phyloP scores from a whole-genome alignment of 176 grass and related monocot species.

The Oryza meridionalis region DNA sequence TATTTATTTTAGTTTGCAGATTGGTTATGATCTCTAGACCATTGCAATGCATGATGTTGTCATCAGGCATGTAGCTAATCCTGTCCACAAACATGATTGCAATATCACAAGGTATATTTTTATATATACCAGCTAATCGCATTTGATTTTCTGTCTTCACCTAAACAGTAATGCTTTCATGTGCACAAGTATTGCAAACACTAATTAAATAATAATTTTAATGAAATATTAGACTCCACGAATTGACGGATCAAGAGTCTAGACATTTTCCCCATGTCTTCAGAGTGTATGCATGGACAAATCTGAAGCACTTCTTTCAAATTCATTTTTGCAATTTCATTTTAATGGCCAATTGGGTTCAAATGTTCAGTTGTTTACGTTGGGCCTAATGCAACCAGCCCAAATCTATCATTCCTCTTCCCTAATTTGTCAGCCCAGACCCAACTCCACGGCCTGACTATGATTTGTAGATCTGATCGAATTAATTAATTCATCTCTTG shows the following conservation, averaged over 20 bases:
- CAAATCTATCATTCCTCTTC: background rate
- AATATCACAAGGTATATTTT: background rate
- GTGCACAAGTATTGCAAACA: background rate
- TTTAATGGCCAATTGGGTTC: too few relatives aligned
- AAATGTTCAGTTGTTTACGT: background rate
- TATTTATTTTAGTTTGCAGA: background rate
- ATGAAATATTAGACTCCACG: background rate
- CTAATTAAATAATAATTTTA: background rate
- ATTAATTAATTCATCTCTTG: too few relatives aligned
- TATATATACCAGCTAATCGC: background rate
- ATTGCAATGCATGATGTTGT: background rate
- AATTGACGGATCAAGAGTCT: too few relatives aligned
- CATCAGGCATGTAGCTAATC: background rate
- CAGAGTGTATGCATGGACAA: too few relatives aligned
- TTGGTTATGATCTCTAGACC: background rate
- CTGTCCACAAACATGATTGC: background rate
- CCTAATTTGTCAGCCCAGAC: background rate
- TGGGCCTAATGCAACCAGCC: background rate
- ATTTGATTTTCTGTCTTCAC: background rate
- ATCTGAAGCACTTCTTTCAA: too few relatives aligned
- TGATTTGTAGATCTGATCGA: too few relatives aligned
- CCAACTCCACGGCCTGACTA: background rate
- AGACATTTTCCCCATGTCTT: too few relatives aligned
- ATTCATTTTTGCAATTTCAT: too few relatives aligned
- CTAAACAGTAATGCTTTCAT: background rate